Conservation (phyloP, 2,329 filamentous ascomycete species). For the Aspergillus tanneri region DNA sequence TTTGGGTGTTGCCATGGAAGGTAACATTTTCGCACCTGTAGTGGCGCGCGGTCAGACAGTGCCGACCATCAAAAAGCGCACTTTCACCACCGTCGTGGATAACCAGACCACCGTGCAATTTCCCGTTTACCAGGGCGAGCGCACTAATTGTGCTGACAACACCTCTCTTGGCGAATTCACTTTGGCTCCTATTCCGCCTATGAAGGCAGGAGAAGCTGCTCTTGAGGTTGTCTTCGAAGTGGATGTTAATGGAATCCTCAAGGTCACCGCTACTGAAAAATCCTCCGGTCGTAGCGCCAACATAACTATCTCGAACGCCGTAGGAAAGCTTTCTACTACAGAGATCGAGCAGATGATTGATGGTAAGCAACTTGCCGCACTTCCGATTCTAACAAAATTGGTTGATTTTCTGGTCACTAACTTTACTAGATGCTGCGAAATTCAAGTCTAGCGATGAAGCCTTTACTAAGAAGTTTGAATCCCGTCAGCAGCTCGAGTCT, state of each 20-base stretch:
- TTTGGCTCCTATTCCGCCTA: slow-evolving; percentile 76
- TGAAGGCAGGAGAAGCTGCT: slow-evolving; percentile 93
- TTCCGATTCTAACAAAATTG: too few species aligned
- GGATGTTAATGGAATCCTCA: slow-evolving; percentile 99
- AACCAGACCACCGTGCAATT: slow-evolving; percentile 82
- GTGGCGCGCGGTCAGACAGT: slow-evolving; percentile 77
- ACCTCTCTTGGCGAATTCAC: slow-evolving; percentile 97
- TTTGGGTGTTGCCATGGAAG: slow-evolving; percentile 98
- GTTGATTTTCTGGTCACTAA: too few species aligned
- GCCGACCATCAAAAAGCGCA: slow-evolving; percentile 78
- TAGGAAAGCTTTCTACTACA: slow-evolving; percentile 89
- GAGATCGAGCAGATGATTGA: slow-evolving; percentile 99
- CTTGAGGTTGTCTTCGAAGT: slow-evolving; percentile 99
- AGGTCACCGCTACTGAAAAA: slow-evolving; percentile 99
- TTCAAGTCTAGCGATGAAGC: slow-evolving; percentile 98
- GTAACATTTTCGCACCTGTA: slow-evolving; percentile 96
- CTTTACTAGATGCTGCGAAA: slow-evolving; percentile 76
- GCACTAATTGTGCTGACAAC: slow-evolving; percentile 98
- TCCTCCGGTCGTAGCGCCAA: slow-evolving; percentile 96
- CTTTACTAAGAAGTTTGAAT: slow-evolving; percentile 99
- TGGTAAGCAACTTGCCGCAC: slow-evolving; percentile 51
- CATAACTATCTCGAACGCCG: slow-evolving; percentile 99
- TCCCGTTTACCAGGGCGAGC: slow-evolving; percentile 93
- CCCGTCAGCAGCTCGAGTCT: slow-evolving; percentile 97
- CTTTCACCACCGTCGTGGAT: slow-evolving; percentile 73